Evolutionary conservation across 164 flowering plant species (phyloP).

Genomic region (Santalum album): DNA sequence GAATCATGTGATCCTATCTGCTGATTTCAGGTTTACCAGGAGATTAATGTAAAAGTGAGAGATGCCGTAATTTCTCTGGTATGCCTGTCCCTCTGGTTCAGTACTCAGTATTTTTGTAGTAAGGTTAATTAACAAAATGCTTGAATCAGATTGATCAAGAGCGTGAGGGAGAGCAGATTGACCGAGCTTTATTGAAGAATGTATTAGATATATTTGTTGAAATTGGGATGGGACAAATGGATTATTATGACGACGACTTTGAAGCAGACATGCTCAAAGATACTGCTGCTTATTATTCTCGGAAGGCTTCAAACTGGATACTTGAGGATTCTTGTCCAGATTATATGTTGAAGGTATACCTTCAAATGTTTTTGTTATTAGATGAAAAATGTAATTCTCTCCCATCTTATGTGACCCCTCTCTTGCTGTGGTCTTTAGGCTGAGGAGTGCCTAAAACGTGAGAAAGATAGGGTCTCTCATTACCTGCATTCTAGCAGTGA

Average conservation of each 20-base stretch:
- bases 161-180: slow-evolving; percentile 74
- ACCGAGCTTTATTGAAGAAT: slow-evolving; percentile 68
- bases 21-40: slow-evolving; percentile 50
- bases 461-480: slow-evolving; percentile 79
- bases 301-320: slow-evolving; percentile 83
- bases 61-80: slow-evolving; percentile 78
- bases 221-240: slow-evolving; percentile 74
- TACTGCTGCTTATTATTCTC: slow-evolving; percentile 67
- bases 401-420: neutral
- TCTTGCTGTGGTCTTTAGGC: slow-evolving; percentile 33
- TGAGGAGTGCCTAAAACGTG: slow-evolving; percentile 77
- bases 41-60: slow-evolving; percentile 55
- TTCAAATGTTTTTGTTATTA: neutral
- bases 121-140: neutral
- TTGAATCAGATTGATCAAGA: slow-evolving; percentile 45
- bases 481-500: slow-evolving; percentile 59
- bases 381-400: neutral
- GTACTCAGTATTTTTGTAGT: neutral
- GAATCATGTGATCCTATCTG: too few relatives aligned
- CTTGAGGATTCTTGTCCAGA: slow-evolving; percentile 83
- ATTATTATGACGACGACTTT: slow-evolving; percentile 58
- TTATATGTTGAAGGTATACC: slow-evolving; percentile 61
- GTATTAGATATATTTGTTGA: slow-evolving; percentile 73
- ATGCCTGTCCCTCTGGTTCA: slow-evolving; percentile 8
- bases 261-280: slow-evolving; percentile 56